Conservation (phyloP, 2,329 filamentous ascomycete species). For the Didymella pinodella region DNA sequence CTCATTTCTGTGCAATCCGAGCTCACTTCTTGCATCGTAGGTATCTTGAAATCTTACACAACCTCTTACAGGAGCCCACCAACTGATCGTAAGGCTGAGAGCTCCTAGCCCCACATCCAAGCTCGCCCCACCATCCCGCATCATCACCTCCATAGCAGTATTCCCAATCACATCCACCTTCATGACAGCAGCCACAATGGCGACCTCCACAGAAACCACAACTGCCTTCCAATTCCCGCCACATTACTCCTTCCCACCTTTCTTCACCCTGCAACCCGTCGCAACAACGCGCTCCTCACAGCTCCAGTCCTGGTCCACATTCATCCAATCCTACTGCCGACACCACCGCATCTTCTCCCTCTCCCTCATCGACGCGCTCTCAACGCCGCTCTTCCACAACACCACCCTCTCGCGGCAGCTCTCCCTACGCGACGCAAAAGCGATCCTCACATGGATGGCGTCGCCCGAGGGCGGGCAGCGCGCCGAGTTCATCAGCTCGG, state of each 20-base stretch:
- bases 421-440: conserved; percentile 60
- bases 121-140: conserved; percentile 14
- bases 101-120: conserved; percentile 12
- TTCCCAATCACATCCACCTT: not conserved
- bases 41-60: too few relatives aligned
- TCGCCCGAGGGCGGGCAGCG: conserved; percentile 60
- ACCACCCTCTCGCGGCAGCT: conserved; percentile 54
- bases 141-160: not conserved
- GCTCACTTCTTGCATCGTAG: not conserved
- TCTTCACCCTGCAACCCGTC: conserved; percentile 84
- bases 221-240: conserved; percentile 53
- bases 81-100: not conserved
- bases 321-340: conserved; percentile 84
- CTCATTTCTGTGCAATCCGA: not conserved
- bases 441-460: conserved; percentile 65
- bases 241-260: conserved; percentile 78
- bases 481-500: conserved; percentile 68
- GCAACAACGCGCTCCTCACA: conserved; percentile 76
- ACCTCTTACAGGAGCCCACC: not conserved
- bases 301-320: conserved; percentile 82
- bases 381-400: conserved; percentile 67
- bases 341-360: conserved; percentile 80
- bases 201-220: conserved; percentile 7
- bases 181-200: conserved; percentile 5
- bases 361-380: conserved; percentile 64